These are phyloP conservation scores for Alternaria triticina DNA, from an alignment of 2,329 filamentous ascomycete species.

Conservation along the genomic window DNA sequence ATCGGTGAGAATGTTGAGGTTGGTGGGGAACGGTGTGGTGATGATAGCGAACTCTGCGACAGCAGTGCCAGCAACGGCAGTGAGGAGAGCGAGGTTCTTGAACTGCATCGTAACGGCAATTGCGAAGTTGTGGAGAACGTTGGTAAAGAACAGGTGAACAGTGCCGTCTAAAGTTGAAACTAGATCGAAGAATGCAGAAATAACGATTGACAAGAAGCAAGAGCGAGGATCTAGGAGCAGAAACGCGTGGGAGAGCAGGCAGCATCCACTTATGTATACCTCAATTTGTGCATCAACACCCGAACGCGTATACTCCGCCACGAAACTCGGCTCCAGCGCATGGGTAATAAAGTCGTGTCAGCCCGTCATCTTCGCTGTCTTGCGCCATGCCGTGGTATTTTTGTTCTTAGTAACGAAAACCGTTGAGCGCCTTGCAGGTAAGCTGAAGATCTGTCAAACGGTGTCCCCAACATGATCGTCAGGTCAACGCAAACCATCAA, in stretches of 20 bases:
- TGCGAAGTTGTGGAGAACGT: neutral
- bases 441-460: neutral
- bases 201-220: neutral
- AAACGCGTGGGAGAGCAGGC: neutral
- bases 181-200: neutral
- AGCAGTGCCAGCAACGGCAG: slow-evolving; percentile 22
- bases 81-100: slow-evolving; percentile 24
- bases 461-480: slow-evolving; percentile 1
- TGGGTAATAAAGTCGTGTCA: neutral
- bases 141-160: neutral
- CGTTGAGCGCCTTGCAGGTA: neutral
- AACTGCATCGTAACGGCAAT: slow-evolving; percentile 19
- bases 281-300: neutral
- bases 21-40: slow-evolving; percentile 20
- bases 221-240: neutral
- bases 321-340: neutral
- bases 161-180: neutral
- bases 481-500: neutral
- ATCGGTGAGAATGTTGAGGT: slow-evolving; percentile 22
- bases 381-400: neutral
- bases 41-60: slow-evolving; percentile 32
- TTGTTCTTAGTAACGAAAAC: neutral
- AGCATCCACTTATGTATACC: neutral
- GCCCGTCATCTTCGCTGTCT: neutral
- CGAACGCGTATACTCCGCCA: slow-evolving; percentile 1